phyloP scores from a whole-genome alignment of 495 filamentous ascomycete genomes.

The Daldinia decipiens region DNA sequence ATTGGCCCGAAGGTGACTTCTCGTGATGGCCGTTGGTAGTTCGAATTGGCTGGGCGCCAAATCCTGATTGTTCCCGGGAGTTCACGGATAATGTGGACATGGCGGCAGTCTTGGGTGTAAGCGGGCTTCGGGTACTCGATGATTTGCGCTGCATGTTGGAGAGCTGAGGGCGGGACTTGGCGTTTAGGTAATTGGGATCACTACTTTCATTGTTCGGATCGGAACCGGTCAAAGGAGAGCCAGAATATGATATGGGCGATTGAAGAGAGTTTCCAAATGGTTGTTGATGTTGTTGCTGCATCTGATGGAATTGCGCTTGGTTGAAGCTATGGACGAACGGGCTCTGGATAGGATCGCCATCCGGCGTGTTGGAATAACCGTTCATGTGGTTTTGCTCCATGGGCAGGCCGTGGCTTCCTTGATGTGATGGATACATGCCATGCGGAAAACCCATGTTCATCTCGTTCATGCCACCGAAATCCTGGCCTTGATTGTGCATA shows the following conservation, averaged over 20 bases:
- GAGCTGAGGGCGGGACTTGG: slow-evolving; percentile 64
- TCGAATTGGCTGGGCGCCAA: slow-evolving; percentile 78
- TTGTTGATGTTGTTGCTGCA: slow-evolving; percentile 68
- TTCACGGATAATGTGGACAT: slow-evolving; percentile 53
- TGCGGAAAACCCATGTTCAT: slow-evolving; percentile 60
- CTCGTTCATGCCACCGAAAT: slow-evolving; percentile 59
- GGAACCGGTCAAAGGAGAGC: slow-evolving; percentile 62
- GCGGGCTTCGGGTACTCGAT: slow-evolving; percentile 76
- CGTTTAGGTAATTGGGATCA: slow-evolving; percentile 65
- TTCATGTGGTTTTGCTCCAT: slow-evolving; percentile 69
- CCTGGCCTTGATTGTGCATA: slow-evolving; percentile 61
- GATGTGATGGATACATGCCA: slow-evolving; percentile 58
- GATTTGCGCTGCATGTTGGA: slow-evolving; percentile 74
- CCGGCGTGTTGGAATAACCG: slow-evolving; percentile 86
- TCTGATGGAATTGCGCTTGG: slow-evolving; percentile 73
- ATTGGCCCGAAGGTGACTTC: slow-evolving; percentile 83
- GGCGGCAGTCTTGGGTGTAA: slow-evolving; percentile 76
- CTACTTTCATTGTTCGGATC: slow-evolving; percentile 65
- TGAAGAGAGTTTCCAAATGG: slow-evolving; percentile 63
- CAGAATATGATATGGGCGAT: slow-evolving; percentile 61
- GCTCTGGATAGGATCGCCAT: slow-evolving; percentile 86
- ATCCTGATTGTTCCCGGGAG: slow-evolving; percentile 56
- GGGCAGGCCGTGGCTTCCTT: slow-evolving; percentile 50
- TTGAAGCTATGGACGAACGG: slow-evolving; percentile 83
- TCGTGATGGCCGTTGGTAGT: slow-evolving; percentile 75